Evolutionary conservation across 176 grass and related monocot genomes (phyloP), one percentile per base, ranked within the genome.

Genomic region (Puccinellia tenuiflora): DNA sequence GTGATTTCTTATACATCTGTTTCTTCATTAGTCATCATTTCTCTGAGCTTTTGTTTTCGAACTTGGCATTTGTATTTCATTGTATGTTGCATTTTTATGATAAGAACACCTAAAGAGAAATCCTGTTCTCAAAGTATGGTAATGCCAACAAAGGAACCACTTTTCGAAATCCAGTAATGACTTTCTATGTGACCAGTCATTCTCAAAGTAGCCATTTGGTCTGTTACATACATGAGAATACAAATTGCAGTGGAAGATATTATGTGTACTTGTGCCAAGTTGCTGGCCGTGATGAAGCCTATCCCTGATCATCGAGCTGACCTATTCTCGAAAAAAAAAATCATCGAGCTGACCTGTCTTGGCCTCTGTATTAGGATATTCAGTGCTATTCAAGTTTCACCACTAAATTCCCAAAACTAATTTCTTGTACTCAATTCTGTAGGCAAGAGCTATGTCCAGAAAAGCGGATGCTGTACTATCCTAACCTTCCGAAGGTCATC

Each of bases 401-500:
- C 25, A 17, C 5, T 83, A 46, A 75, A 76, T 57, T 62, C 17
- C 45, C 13, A 7, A 53, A 31, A 82, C 20, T 79, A 43, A 75
- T 67, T 15, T 42, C 68, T 79, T 46, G 0, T 75, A 13, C 77
- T 61, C 59, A 21, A 82, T 50, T 68, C 5, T 88, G 76, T 67
- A 98, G 96, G 87, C 96, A 98, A 85, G 96, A 98, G 30, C 81
- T 98, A 78, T 98, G 92, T 85, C 96, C 96, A 21, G 96, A 98
- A 89, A 98, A 98, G 83, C 92, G 96, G 46, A 98, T 98, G 96
- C 81, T 98, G 87, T 98, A 93, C 40, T 98, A 98, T 59, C 96
- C 96, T 25, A 91, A 93, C 46, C 91, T 98, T 81, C 96, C 96
- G 2, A 95, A 98, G 86, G 85, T 98, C 39, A 91, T 95, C 3